Evolutionary conservation across 2,329 filamentous ascomycete species (phyloP).

Genomic region (Claviceps purpurea): DNA sequence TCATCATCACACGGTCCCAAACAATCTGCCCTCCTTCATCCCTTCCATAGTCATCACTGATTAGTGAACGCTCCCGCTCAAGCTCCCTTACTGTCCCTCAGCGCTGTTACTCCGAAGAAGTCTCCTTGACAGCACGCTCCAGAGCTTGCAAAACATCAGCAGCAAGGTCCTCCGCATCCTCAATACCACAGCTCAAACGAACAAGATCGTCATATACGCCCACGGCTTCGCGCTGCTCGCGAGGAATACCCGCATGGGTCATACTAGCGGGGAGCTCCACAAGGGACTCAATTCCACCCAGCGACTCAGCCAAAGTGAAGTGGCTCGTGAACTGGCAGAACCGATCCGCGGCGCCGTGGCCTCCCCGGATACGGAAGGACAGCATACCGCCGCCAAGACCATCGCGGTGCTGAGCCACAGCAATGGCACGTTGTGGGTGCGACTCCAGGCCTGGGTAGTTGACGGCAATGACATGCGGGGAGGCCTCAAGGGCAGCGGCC

Average conservation of each 20-base stretch:
- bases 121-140: slow-evolving; percentile 49
- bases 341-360: slow-evolving; percentile 69
- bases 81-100: slow-evolving; percentile 12
- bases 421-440: slow-evolving; percentile 75
- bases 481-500: slow-evolving; percentile 63
- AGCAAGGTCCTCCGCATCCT: slow-evolving; percentile 75
- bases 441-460: slow-evolving; percentile 90
- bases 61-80: no score
- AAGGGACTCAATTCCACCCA: slow-evolving; percentile 85
- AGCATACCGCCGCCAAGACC: slow-evolving; percentile 97
- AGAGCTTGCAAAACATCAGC: slow-evolving; percentile 73
- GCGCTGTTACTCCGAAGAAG: slow-evolving; percentile 13
- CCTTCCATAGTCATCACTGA: no score
- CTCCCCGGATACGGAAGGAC: slow-evolving; percentile 84
- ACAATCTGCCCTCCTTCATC: no score
- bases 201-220: slow-evolving; percentile 94
- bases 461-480: slow-evolving; percentile 71
- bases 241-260: slow-evolving; percentile 93
- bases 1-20: no score
- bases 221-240: slow-evolving; percentile 77
- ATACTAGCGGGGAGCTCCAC: slow-evolving; percentile 89
- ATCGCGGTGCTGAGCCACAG: slow-evolving; percentile 80
- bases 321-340: slow-evolving; percentile 86
- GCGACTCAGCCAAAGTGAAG: slow-evolving; percentile 84
- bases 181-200: slow-evolving; percentile 83